Base-by-base conservation (phyloP, 2,329 filamentous ascomycete genomes). In the Akanthomyces muscarius region DNA sequence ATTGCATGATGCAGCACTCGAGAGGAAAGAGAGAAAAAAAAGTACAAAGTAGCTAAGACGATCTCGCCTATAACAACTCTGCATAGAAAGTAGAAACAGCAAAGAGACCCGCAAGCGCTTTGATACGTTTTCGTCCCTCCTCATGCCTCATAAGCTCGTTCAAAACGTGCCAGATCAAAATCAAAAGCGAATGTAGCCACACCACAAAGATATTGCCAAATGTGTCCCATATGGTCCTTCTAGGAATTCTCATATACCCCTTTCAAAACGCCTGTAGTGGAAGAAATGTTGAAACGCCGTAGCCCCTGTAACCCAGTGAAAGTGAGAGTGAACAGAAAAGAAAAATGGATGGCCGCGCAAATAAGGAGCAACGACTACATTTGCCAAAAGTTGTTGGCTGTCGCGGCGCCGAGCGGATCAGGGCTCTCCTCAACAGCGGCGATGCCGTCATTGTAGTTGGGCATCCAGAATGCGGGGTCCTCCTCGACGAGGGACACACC, bases 401-500 rank as follows among this genome's bases (percentile, higher is more conserved):
- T 69, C 53, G 69, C 67, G 25, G 73, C 66, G 11, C 70, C 71
- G 18, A 76, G 67, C 21, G 71, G 66, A 45, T 77, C 74, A n/a
- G 73, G 68, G 64, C 68, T 75, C 50, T 77, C 75, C 30, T 74
- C 75, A 63, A 76, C 67, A 21, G 74, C 65, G 33, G 73, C 66
- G 56, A 76, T 71, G 69, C 69, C 70, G 48, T 77, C 75, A 64
- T 65, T 63, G 68, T 80, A 81, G 57, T 81, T 79, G 44, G 74
- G 75, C 71, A 81, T 77, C 80, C 81, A 83, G 61, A 81, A 78
- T 3, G 77, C 75, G 23, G 79, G 74, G 66, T 84, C 80, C 48
- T 83, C 78, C 45, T 86, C 84, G 11, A 83, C 77, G 66, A 82
- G 76, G 7, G 80, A 77, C 33, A 82, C 74, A 52, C 81, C 77